A percentile compares a stretch with the other conserved stretches of the same genome.
These are phyloP conservation scores for Austroboletus olivaceoglutinosus DNA, from an alignment of 1,284 basidiomycete genomes.

Conservation along the genomic window DNA sequence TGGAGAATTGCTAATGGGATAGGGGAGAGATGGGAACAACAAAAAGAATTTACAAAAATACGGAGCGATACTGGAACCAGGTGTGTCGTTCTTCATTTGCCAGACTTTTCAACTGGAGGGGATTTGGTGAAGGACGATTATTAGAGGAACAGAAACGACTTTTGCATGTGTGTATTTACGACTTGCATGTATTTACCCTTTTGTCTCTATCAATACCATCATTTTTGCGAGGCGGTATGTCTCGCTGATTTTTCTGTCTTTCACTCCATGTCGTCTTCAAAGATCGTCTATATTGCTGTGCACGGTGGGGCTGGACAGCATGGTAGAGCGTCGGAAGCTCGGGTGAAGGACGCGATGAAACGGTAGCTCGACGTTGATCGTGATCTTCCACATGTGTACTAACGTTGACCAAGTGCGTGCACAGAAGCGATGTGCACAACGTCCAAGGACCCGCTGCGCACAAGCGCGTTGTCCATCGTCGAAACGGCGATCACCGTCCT, in stretches of 20 bases:
- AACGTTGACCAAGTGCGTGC: constrained; percentile 43
- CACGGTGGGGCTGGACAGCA: constrained; percentile 71
- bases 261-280: constrained; percentile 10
- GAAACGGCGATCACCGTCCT: constrained; percentile 52
- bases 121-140: not conserved
- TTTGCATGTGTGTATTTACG: constrained; percentile 21
- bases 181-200: constrained; percentile 26
- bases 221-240: constrained; percentile 11
- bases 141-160: constrained; percentile 1
- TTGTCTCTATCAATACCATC: constrained; percentile 17
- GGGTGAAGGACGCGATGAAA: constrained; percentile 52
- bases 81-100: constrained; percentile 16
- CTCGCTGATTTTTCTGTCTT: not conserved
- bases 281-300: constrained; percentile 45
- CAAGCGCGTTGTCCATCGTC: constrained; percentile 43
- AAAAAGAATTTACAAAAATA: not conserved
- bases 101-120: constrained; percentile 8
- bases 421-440: constrained; percentile 31
- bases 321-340: constrained; percentile 41
- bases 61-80: not conserved
- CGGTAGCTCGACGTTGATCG: constrained; percentile 35
- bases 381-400: not conserved
- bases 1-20: constrained; percentile 16
- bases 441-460: constrained; percentile 10
- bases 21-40: not conserved